phyloP scores from a whole-genome alignment of 495 filamentous ascomycete genomes.

The Podospora conica region DNA sequence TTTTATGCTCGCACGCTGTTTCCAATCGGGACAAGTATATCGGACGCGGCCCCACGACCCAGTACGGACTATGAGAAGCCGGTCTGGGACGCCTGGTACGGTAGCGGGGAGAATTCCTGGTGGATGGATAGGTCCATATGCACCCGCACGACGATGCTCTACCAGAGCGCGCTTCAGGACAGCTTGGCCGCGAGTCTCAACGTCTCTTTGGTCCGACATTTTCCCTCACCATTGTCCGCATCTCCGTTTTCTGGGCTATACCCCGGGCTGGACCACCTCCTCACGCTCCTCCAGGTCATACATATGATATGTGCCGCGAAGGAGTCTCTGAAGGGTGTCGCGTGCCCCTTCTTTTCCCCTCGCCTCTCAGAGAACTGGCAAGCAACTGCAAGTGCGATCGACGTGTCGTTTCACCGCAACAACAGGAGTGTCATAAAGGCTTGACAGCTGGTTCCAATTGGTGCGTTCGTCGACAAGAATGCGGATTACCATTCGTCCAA shows the following conservation, averaged over 20 bases:
- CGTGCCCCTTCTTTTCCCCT: slow-evolving; percentile 2
- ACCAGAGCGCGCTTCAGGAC: not conserved
- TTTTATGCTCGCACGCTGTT: not conserved
- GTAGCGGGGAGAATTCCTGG: not conserved
- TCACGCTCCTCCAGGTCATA: not conserved
- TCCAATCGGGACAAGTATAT: not conserved
- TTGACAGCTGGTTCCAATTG: slow-evolving; percentile 7
- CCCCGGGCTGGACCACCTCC: not conserved
- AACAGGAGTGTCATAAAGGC: slow-evolving; percentile 4
- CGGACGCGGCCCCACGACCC: not conserved
- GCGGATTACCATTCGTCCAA: slow-evolving; percentile 5
- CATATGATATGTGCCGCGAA: slow-evolving; percentile 2
- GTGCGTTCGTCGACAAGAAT: not conserved
- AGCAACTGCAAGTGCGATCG: slow-evolving; percentile 13
- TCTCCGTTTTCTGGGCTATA: slow-evolving; percentile 10
- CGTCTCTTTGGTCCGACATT: slow-evolving; percentile 16
- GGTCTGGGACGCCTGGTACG: not conserved
- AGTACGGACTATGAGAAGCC: not conserved
- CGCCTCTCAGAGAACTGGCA: not conserved
- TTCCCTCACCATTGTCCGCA: slow-evolving; percentile 19
- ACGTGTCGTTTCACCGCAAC: slow-evolving; percentile 10
- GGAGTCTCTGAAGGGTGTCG: not conserved
- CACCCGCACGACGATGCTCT: not conserved
- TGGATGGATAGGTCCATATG: not conserved
- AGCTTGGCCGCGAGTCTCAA: not conserved